These are phyloP conservation scores for Vanrija humicola DNA, from an alignment of 1,284 basidiomycete genomes.

Conservation along the genomic window DNA sequence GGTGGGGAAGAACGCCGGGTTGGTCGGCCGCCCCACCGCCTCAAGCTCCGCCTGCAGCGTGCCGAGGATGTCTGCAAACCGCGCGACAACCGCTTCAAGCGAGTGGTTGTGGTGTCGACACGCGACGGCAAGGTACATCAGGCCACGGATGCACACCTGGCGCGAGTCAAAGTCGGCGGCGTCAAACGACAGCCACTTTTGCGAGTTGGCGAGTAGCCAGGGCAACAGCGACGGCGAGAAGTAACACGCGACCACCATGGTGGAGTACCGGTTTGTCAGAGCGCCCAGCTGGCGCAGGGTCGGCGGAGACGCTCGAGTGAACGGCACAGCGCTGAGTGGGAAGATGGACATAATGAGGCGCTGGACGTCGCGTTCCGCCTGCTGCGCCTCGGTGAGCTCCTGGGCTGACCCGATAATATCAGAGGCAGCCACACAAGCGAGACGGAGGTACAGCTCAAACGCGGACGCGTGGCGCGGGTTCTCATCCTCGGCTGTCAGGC, in stretches of 20 bases:
- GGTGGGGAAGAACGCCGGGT: constrained; percentile 17
- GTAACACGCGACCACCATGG: constrained; percentile 70
- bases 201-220: constrained; percentile 54
- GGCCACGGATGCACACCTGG: constrained; percentile 67
- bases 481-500: constrained; percentile 55
- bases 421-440: constrained; percentile 48
- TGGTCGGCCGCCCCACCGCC: constrained; percentile 14
- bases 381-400: constrained; percentile 43
- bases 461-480: constrained; percentile 61
- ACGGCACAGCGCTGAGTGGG: constrained; percentile 62
- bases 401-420: constrained; percentile 40
- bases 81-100: constrained; percentile 59
- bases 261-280: constrained; percentile 80
- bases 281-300: constrained; percentile 64
- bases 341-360: constrained; percentile 74
- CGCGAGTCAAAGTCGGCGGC: constrained; percentile 68
- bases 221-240: constrained; percentile 60
- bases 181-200: constrained; percentile 55
- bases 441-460: constrained; percentile 68
- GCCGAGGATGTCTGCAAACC: constrained; percentile 64
- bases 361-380: constrained; percentile 56
- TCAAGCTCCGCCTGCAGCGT: constrained; percentile 60
- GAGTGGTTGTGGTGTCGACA: constrained; percentile 60
- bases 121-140: constrained; percentile 69
- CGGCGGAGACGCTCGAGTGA: constrained; percentile 58